Evolutionary conservation across 768 basidiomycete genomes (phyloP), one percentile per base, ranked within the genome.

Genomic region (Tulasnella sp.): DNA sequence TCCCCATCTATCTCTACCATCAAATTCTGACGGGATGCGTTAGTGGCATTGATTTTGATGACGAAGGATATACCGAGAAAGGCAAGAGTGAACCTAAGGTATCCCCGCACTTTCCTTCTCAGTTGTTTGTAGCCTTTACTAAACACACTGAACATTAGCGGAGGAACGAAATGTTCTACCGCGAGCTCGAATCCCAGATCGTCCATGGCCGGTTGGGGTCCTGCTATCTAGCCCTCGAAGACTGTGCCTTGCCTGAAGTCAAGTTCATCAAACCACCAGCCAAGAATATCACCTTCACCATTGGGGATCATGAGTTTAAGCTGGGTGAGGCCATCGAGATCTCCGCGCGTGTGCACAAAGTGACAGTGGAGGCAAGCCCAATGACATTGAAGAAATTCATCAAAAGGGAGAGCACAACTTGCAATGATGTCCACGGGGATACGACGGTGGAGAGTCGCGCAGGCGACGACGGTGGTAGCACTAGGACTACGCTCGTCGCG

Each of bases 11-110:
- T n/a, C n/a, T n/a, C n/a, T n/a, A n/a, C n/a, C n/a, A n/a, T n/a
- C n/a, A n/a, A n/a, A n/a, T n/a, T n/a, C n/a, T n/a, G n/a, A n/a
- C n/a, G n/a, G n/a, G n/a, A n/a, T n/a, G n/a, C n/a, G n/a, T 31
- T 63, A 93, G 91, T n/a, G 91, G 92, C 4, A 77, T 92, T 43
- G 88, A 92, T 69, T 93, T 94, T 70, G 88, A 82, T 52, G 87
- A 91, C 65, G 81, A 83, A 38, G 79, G 81, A 19, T 86, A 78
- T 66, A 68, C 73, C 9, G 84, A 91, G 67, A 77, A 83, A 53
- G 72, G 80, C 62, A 93, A 94, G 68, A 74, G 80, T 4, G 59
- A 73, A 3, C 79, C 81, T 53, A 94, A 94, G 79, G 93, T 90
- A n/a, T n/a, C n/a, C n/a, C n/a, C n/a, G n/a, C n/a, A n/a, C n/a